Evolutionary conservation across 495 filamentous ascomycete species (phyloP).

Genomic region (Aspergillus hancockii): DNA sequence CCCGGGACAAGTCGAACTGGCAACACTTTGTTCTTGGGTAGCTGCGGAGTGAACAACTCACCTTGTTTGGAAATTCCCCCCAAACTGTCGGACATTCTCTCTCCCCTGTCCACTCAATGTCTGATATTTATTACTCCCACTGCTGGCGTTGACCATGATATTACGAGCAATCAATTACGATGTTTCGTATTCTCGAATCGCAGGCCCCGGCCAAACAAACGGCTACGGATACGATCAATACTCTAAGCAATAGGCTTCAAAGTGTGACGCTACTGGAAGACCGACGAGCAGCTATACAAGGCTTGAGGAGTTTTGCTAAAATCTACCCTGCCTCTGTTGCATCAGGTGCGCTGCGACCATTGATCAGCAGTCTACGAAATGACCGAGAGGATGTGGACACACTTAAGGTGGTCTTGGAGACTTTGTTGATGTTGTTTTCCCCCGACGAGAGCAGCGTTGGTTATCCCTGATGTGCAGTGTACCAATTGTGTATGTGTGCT

Average conservation of each 20-base stretch:
- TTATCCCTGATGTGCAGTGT: slow-evolving; percentile 14
- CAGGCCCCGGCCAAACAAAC: slow-evolving; percentile 94
- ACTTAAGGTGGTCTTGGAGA: slow-evolving; percentile 90
- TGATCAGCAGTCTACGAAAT: slow-evolving; percentile 81
- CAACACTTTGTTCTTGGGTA: slow-evolving; percentile 1
- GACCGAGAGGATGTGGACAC: slow-evolving; percentile 97
- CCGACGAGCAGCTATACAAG: slow-evolving; percentile 87
- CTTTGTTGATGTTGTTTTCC: slow-evolving; percentile 87
- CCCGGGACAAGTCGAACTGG: neutral
- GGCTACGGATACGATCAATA: slow-evolving; percentile 88
- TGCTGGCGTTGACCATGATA: slow-evolving; percentile 49
- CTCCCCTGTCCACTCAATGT: slow-evolving; percentile 30
- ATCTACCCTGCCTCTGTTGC: slow-evolving; percentile 96
- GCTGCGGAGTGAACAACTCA: slow-evolving; percentile 25
- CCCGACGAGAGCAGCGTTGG: slow-evolving; percentile 69
- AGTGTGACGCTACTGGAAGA: slow-evolving; percentile 91
- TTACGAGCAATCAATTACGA: slow-evolving; percentile 47
- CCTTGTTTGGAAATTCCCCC: neutral
- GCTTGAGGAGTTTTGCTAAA: slow-evolving; percentile 92
- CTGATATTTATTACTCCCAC: slow-evolving; percentile 26
- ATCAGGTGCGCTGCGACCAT: slow-evolving; percentile 79
- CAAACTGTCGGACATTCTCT: neutral
- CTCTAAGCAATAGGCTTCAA: slow-evolving; percentile 80
- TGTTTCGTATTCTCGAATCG: slow-evolving; percentile 84
- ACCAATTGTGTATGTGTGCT: slow-evolving; percentile 20